Percentiles rank a stretch among this genome's conserved stretches.
These are phyloP conservation scores for Aotearoamyces nothofagi DNA, from an alignment of 2,329 filamentous ascomycete species.

Conservation along the genomic window DNA sequence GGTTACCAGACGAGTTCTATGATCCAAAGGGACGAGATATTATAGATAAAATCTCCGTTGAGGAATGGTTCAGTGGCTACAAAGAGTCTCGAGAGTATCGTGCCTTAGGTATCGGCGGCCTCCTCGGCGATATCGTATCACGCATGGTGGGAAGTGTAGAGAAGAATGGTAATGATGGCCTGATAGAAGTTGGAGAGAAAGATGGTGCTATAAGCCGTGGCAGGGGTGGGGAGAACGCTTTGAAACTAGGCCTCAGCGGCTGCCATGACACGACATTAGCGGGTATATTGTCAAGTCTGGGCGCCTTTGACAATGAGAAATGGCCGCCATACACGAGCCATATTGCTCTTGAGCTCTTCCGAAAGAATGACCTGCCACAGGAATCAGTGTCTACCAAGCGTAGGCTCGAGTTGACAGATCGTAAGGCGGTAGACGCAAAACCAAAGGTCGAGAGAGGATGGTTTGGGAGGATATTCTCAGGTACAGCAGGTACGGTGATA, in stretches of 20 bases:
- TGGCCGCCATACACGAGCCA: slow-evolving; percentile 96
- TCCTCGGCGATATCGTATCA: slow-evolving; percentile 71
- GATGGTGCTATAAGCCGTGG: slow-evolving; percentile 23
- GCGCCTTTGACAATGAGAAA: slow-evolving; percentile 53
- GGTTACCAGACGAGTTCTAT: slow-evolving; percentile 76
- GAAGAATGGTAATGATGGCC: slow-evolving; percentile 32
- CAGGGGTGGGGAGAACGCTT: slow-evolving; percentile 30
- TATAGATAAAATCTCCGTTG: slow-evolving; percentile 58
- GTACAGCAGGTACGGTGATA: slow-evolving; percentile 9
- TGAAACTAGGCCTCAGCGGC: slow-evolving; percentile 68
- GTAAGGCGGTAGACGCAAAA: background rate
- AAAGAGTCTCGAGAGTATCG: slow-evolving; percentile 75
- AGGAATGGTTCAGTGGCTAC: slow-evolving; percentile 91
- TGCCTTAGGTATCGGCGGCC: slow-evolving; percentile 69
- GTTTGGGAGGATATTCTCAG: slow-evolving; percentile 13
- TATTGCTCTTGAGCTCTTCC: slow-evolving; percentile 82
- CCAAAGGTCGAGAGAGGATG: slow-evolving; percentile 10
- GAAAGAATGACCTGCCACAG: slow-evolving; percentile 25
- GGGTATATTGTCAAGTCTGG: slow-evolving; percentile 60
- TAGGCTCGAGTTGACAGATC: slow-evolving; percentile 2
- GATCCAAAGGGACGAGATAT: slow-evolving; percentile 55
- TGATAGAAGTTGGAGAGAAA: slow-evolving; percentile 29
- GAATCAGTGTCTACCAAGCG: slow-evolving; percentile 13
- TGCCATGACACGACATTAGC: slow-evolving; percentile 93
- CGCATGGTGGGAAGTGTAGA: slow-evolving; percentile 58